Base-by-base conservation (phyloP, 192 early-diverging fungal species). In the Linnemannia exigua region DNA sequence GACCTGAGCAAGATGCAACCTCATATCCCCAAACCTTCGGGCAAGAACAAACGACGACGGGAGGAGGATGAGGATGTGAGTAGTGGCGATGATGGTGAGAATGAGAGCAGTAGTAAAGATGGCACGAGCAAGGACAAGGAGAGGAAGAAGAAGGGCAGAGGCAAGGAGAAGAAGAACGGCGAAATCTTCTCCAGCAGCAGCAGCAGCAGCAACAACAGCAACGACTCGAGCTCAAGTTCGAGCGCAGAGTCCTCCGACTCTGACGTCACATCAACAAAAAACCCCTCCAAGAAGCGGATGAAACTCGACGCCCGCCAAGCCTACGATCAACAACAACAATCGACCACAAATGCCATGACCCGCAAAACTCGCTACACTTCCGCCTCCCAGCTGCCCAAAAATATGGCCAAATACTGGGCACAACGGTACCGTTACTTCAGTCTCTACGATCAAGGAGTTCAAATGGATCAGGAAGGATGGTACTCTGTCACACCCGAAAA, bases 401-500 rank as follows among this genome's bases (percentile, higher is more conserved):
- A 73, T 28, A 86, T 86, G 84, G 52, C 75, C 63, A 86, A 86
- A 87, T 99, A 98, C 88, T 99, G 95, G 94, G 67, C 87, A 31
- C 95, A 96, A 77, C 92, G 98, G 63, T 95, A 95, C 83, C 89
- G 88, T 31, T 91, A 97, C 25, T 99, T 99, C 76, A 93, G 93
- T 69, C 89, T 89, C 37, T 99, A 93, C 80, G 96, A 99, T 85
- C 87, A 96, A 37, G 97, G 97, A 6, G 94, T 97, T 78, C 87
- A 91, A 63, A 91, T 99, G 80, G 98, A 99, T 82, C 91, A 94
- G 87, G 96, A 96, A 82, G 93, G 96, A 28, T 97, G 97, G 98
- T 99, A 93, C 88, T 98, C 97, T 2, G 96, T 99, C 1, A 99
- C 98, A 0, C 98, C 97, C 1, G 98, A 99, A 77, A 84, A 89